These are phyloP conservation scores for Bonia amplexicaulis DNA, from an alignment of 176 grass and related monocot genomes.

Conservation along the genomic window DNA sequence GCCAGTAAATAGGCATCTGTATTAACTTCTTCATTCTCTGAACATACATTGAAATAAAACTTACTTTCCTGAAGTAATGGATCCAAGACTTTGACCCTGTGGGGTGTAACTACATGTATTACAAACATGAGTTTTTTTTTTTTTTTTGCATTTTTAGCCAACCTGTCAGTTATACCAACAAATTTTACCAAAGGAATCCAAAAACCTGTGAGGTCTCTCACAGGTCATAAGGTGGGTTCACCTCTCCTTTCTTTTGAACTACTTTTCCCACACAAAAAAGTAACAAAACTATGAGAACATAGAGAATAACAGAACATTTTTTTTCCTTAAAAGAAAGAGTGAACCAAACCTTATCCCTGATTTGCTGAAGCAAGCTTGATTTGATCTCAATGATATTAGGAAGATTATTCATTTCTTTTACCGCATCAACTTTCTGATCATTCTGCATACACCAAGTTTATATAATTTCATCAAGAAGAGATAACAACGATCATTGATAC, in stretches of 20 bases:
- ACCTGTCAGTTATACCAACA: background rate
- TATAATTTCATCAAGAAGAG: slow-evolving; percentile 21
- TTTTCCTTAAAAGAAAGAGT: background rate
- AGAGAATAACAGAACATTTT: background rate
- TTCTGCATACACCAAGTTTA: slow-evolving; percentile 32
- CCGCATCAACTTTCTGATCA: slow-evolving; percentile 33
- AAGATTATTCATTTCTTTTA: slow-evolving; percentile 33
- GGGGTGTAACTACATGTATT: background rate
- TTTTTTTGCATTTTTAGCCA: background rate
- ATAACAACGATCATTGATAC: background rate
- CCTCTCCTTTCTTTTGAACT: background rate
- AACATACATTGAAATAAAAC: background rate
- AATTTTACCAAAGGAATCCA: background rate
- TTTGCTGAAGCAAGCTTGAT: slow-evolving; percentile 67
- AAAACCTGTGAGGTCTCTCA: background rate
- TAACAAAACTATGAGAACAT: background rate
- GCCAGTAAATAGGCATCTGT: background rate
- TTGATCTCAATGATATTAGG: slow-evolving; percentile 36
- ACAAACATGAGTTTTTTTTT: background rate
- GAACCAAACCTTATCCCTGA: slow-evolving; percentile 79
- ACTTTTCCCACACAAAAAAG: background rate
- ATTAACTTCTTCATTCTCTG: background rate
- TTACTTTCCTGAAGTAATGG: background rate
- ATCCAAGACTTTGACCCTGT: background rate
- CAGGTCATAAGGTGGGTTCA: background rate